phyloP scores from a whole-genome alignment of 2,329 filamentous ascomycete genomes.

The Karstenula rhodostoma region DNA sequence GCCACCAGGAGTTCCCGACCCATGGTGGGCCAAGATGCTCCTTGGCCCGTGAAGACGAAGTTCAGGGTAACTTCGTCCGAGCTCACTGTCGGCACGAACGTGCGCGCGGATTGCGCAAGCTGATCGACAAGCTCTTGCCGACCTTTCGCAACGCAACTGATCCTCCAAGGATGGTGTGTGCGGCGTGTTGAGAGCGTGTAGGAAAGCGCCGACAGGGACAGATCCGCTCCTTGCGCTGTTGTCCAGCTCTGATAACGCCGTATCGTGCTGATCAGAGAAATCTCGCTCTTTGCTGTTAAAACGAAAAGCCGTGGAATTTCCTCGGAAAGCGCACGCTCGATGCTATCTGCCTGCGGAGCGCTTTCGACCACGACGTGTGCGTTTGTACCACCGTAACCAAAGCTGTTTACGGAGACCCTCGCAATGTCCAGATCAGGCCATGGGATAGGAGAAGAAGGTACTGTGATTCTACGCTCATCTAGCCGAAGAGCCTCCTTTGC shows the following conservation, averaged over 20 bases:
- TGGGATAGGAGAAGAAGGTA: not conserved
- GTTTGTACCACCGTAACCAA: slow-evolving; percentile 28
- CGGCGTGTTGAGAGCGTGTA: not conserved
- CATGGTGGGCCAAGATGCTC: slow-evolving; percentile 32
- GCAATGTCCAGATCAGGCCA: slow-evolving; percentile 17
- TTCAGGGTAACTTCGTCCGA: slow-evolving; percentile 7
- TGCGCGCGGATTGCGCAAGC: not conserved
- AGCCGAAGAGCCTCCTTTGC: slow-evolving; percentile 17
- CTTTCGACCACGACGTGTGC: slow-evolving; percentile 23
- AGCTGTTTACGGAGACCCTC: slow-evolving; percentile 21
- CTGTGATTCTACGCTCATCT: slow-evolving; percentile 12
- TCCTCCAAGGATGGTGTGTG: slow-evolving; percentile 6
- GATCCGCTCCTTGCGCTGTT: not conserved
- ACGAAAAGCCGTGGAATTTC: not conserved
- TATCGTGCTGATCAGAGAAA: slow-evolving; percentile 1
- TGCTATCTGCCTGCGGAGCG: slow-evolving; percentile 3
- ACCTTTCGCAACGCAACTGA: not conserved
- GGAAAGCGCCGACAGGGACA: not conserved
- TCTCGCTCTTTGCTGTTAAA: slow-evolving; percentile 3
- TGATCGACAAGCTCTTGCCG: slow-evolving; percentile 1
- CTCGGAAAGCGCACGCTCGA: not conserved
- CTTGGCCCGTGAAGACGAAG: slow-evolving; percentile 40
- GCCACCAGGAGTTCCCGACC: slow-evolving; percentile 22
- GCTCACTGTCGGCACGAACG: not conserved
- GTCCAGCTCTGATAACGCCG: not conserved